Conservation (phyloP, 1,284 basidiomycete species). For the Boletus smithii region DNA sequence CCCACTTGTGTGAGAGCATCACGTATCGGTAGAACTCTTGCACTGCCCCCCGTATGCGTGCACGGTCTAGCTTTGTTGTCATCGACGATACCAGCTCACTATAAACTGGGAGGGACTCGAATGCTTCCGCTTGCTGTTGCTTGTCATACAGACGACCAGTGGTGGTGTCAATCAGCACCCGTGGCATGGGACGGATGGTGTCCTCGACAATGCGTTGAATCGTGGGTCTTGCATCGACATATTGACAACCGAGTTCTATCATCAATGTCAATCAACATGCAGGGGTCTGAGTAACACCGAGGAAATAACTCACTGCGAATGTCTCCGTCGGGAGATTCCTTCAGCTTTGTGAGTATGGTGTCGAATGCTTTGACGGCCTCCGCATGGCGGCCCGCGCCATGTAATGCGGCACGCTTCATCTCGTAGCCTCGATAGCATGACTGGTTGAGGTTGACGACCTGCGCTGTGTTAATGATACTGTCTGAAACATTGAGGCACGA, state of each 20-base stretch:
- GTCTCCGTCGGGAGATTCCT: background rate
- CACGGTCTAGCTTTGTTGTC: constrained; percentile 1
- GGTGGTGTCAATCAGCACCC: background rate
- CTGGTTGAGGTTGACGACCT: background rate
- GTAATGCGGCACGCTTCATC: background rate
- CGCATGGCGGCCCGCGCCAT: background rate
- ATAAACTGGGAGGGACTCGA: constrained; percentile 1
- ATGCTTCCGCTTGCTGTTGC: background rate
- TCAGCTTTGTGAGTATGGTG: background rate
- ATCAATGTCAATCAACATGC: background rate
- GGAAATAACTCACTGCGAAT: background rate
- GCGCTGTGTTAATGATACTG: background rate
- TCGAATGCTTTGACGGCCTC: background rate
- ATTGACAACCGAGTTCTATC: background rate
- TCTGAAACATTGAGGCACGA: background rate
- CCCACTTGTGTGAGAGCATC: too few species aligned
- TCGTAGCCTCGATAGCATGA: background rate
- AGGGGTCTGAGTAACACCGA: background rate
- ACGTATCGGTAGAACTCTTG: constrained; percentile 3
- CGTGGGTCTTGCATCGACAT: background rate
- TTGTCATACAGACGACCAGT: constrained; percentile 4
- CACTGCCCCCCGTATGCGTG: constrained; percentile 1
- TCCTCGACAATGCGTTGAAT: background rate
- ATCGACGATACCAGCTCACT: constrained; percentile 2
- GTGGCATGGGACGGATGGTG: background rate